Evolutionary conservation across 371 early-diverging fungal genomes (phyloP).

Genomic region (Lichtheimia corymbifera): DNA sequence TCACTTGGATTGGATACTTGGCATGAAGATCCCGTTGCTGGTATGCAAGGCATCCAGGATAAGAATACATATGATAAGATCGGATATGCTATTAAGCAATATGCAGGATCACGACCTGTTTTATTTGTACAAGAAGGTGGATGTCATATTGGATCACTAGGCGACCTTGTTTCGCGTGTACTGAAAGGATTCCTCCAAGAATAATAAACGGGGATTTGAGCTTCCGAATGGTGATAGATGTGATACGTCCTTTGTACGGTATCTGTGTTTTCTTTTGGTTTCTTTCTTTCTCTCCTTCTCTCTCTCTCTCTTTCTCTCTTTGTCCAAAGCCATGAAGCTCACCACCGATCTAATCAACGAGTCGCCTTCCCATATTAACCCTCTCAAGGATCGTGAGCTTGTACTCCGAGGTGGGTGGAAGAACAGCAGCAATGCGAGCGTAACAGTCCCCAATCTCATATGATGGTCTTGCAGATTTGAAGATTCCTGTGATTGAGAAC

Average conservation of each 20-base stretch:
- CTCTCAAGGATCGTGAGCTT: slow-evolving; percentile 88
- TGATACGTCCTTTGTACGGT: no score
- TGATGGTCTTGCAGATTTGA: slow-evolving; percentile 59
- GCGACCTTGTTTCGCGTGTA: slow-evolving; percentile 59
- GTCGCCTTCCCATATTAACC: slow-evolving; percentile 78
- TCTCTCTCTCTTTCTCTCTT: background rate
- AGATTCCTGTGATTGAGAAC: slow-evolving; percentile 92
- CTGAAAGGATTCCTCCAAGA: slow-evolving; percentile 47
- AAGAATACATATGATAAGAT: slow-evolving; percentile 54
- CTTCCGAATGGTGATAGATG: background rate
- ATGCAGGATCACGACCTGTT: slow-evolving; percentile 46
- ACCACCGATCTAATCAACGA: slow-evolving; percentile 77
- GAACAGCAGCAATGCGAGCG: slow-evolving; percentile 2
- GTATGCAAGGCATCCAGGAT: slow-evolving; percentile 43
- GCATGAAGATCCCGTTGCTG: slow-evolving; percentile 69
- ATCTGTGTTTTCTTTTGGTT: no score
- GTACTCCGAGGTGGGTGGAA: slow-evolving; percentile 73
- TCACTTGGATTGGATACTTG: slow-evolving; percentile 65
- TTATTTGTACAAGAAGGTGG: slow-evolving; percentile 81
- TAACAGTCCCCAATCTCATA: background rate
- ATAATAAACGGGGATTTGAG: background rate
- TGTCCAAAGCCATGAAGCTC: slow-evolving; percentile 63
- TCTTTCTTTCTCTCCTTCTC: no score
- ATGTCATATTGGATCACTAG: slow-evolving; percentile 60
- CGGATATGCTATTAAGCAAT: slow-evolving; percentile 44